phyloP scores from a whole-genome alignment of 1,284 basidiomycete genomes.

The Tranzscheliella williamsii region DNA sequence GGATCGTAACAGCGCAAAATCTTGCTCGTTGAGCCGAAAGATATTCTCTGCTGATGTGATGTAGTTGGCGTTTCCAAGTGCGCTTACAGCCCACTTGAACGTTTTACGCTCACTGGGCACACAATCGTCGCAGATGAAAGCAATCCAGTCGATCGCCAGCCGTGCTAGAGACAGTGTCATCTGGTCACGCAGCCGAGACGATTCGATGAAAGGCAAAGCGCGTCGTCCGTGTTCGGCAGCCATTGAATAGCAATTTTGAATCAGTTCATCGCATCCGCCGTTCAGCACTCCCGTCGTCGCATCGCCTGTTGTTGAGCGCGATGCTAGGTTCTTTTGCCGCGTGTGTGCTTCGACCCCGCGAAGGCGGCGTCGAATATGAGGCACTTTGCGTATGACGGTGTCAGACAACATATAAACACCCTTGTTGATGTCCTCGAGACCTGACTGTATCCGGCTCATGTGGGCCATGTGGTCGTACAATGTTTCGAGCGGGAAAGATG shows the following conservation, averaged over 20 bases:
- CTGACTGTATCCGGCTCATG: conserved; percentile 82
- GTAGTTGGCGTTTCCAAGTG: conserved; percentile 88
- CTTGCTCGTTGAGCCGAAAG: conserved; percentile 80
- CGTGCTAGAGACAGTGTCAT: conserved; percentile 54
- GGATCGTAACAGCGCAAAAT: conserved; percentile 77
- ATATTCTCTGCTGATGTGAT: conserved; percentile 85
- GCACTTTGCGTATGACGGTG: conserved; percentile 76
- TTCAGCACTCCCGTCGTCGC: conserved; percentile 10
- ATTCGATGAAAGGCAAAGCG: conserved; percentile 57
- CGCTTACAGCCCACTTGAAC: conserved; percentile 97
- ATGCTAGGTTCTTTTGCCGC: conserved; percentile 7
- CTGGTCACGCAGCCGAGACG: conserved; percentile 43
- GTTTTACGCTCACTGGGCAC: conserved; percentile 94
- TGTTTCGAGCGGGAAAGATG: conserved; percentile 64
- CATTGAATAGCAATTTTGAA: conserved; percentile 95
- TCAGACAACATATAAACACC: conserved; percentile 88
- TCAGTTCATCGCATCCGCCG: conserved; percentile 68
- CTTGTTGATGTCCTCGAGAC: conserved; percentile 85
- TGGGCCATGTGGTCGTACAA: conserved; percentile 87
- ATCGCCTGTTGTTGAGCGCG: conserved; percentile 19
- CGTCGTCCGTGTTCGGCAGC: conserved; percentile 74
- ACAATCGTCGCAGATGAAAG: conserved; percentile 97
- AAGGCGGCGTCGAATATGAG: conserved; percentile 39
- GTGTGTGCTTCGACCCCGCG: conserved; percentile 20
- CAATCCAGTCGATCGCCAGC: conserved; percentile 73